Percentiles rank a stretch among this genome's conserved stretches.
phyloP scores from a whole-genome alignment of 257 asterid genomes.

The Verbascum thapsus region DNA sequence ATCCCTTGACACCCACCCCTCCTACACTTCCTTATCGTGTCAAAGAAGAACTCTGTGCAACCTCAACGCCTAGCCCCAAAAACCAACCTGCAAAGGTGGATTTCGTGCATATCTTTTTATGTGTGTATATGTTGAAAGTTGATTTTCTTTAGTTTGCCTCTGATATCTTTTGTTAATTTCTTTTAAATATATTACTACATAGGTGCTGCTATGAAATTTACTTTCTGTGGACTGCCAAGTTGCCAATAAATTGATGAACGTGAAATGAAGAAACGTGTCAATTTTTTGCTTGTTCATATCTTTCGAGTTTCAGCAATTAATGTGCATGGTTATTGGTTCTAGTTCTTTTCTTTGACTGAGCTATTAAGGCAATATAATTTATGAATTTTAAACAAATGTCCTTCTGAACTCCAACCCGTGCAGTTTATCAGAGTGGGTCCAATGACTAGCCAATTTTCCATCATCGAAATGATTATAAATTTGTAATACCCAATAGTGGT shows the following conservation, averaged over 20 bases:
- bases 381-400: neutral
- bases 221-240: neutral
- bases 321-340: slow-evolving; percentile 5
- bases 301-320: neutral
- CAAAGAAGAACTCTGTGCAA: slow-evolving; percentile 75
- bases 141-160: neutral
- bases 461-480: neutral
- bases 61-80: slow-evolving; percentile 76
- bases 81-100: slow-evolving; percentile 85
- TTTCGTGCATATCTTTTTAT: neutral
- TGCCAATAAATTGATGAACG: slow-evolving; percentile 2
- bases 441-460: neutral
- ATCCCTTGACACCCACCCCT: slow-evolving; percentile 77
- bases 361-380: neutral
- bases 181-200: neutral
- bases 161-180: neutral
- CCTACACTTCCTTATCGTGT: slow-evolving; percentile 58
- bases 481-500: neutral
- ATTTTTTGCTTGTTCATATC: neutral
- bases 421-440: neutral
- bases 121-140: slow-evolving; percentile 9
- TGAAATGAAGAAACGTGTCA: neutral
- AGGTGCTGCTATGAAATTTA: neutral
- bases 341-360: slow-evolving; percentile 7
- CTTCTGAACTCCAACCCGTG: neutral